phyloP scores from a whole-genome alignment of 495 filamentous ascomycete species.

The Sordaria brevicollis region DNA sequence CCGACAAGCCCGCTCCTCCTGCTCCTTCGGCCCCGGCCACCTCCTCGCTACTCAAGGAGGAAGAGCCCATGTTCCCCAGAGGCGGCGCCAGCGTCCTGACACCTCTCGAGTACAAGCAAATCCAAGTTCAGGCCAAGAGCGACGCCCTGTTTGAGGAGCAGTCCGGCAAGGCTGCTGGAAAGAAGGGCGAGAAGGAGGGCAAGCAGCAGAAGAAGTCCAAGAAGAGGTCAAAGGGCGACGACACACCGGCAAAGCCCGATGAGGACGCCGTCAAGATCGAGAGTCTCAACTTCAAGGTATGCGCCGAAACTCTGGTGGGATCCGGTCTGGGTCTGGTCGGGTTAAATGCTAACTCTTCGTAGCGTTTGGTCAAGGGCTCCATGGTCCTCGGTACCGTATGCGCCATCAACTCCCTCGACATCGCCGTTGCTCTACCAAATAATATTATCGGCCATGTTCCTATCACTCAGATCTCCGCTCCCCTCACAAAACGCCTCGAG shows the following conservation, averaged over 20 bases:
- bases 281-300: slow-evolving; percentile 80
- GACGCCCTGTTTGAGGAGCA: slow-evolving; percentile 91
- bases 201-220: slow-evolving; percentile 43
- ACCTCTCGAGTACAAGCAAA: slow-evolving; percentile 90
- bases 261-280: slow-evolving; percentile 65
- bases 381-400: slow-evolving; percentile 79
- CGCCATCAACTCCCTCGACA: slow-evolving; percentile 66
- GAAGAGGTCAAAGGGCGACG: slow-evolving; percentile 45
- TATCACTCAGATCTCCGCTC: slow-evolving; percentile 77
- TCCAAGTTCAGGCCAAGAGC: slow-evolving; percentile 82
- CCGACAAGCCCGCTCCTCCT: slow-evolving; percentile 15
- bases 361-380: slow-evolving; percentile 75
- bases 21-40: slow-evolving; percentile 4
- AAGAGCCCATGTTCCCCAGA: slow-evolving; percentile 83
- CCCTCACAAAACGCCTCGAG: slow-evolving; percentile 45
- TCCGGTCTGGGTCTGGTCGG: background rate
- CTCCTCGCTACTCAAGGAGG: slow-evolving; percentile 45
- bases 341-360: slow-evolving; percentile 28
- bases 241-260: slow-evolving; percentile 28
- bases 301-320: slow-evolving; percentile 4
- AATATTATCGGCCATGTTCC: slow-evolving; percentile 84
- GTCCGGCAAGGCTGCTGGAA: slow-evolving; percentile 32
- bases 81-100: slow-evolving; percentile 86
- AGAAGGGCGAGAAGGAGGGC: slow-evolving; percentile 28
- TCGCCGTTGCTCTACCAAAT: slow-evolving; percentile 78